Conservation (phyloP, 2,329 filamentous ascomycete genomes). For the Penicillium aurantiogriseum region DNA sequence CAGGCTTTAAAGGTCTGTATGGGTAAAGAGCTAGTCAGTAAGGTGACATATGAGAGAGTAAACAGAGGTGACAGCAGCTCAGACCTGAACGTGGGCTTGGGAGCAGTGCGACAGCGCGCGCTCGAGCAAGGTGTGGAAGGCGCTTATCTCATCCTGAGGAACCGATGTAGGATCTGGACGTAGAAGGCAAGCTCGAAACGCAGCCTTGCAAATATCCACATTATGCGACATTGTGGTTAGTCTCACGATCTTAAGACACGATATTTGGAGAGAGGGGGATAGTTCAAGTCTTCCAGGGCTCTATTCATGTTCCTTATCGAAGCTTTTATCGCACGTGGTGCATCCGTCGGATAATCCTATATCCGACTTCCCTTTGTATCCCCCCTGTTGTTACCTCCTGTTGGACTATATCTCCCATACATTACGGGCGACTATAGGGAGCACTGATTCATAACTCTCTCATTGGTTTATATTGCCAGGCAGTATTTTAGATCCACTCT, state of each 20-base stretch:
- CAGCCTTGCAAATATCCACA: slow-evolving; percentile 73
- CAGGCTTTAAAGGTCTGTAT: slow-evolving; percentile 80
- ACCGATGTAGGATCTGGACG: slow-evolving; percentile 71
- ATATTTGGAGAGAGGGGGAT: neutral
- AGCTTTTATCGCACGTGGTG: slow-evolving; percentile 1
- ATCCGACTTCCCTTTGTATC: too few species aligned
- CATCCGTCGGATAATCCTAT: too few species aligned
- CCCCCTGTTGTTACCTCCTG: too few species aligned
- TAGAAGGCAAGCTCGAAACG: slow-evolving; percentile 71
- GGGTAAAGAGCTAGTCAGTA: slow-evolving; percentile 35
- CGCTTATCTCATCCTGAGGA: slow-evolving; percentile 65
- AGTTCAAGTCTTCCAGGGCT: too few species aligned
- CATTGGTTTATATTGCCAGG: too few species aligned
- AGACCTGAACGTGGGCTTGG: slow-evolving; percentile 84
- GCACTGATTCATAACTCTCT: too few species aligned
- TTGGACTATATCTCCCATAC: too few species aligned
- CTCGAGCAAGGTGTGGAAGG: slow-evolving; percentile 66
- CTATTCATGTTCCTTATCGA: neutral
- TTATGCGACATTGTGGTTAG: neutral
- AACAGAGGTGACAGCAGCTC: slow-evolving; percentile 41
- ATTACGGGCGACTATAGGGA: too few species aligned
- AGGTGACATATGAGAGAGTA: slow-evolving; percentile 20
- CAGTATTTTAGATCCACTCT: too few species aligned
- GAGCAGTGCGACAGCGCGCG: slow-evolving; percentile 69
- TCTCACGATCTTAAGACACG: neutral